Evolutionary conservation across 2,329 filamentous ascomycete genomes (phyloP).

Genomic region (Ophiognomonia clavigignenti-juglandacearum): DNA sequence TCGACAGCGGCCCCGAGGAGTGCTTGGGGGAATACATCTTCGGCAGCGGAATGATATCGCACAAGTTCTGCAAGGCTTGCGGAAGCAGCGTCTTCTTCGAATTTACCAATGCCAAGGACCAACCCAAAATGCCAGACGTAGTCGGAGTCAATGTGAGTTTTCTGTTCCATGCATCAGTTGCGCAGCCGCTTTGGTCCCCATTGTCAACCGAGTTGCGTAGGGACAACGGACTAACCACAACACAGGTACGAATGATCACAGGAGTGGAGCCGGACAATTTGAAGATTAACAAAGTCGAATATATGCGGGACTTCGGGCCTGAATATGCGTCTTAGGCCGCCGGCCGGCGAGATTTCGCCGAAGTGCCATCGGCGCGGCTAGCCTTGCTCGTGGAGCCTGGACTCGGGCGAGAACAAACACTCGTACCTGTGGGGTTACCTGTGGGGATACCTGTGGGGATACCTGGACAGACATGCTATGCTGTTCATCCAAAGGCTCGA

Average conservation of each 20-base stretch:
- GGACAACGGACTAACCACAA: background rate
- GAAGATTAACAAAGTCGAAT: background rate
- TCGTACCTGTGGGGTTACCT: too few relatives aligned
- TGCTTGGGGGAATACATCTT: conserved; percentile 3
- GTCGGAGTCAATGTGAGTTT: background rate
- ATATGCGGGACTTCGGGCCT: background rate
- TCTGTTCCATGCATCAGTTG: background rate
- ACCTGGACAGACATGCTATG: too few relatives aligned
- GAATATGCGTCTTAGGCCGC: background rate
- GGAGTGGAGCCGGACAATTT: background rate
- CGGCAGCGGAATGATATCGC: conserved; percentile 1
- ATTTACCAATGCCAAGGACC: background rate
- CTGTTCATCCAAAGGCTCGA: too few relatives aligned
- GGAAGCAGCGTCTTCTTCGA: conserved; percentile 11
- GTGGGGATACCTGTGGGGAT: too few relatives aligned
- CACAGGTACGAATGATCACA: background rate
- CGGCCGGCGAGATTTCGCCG: too few relatives aligned
- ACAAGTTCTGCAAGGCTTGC: conserved; percentile 7
- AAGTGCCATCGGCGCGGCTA: too few relatives aligned
- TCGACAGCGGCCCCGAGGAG: background rate
- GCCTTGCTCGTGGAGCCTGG: too few relatives aligned
- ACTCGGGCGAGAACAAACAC: too few relatives aligned
- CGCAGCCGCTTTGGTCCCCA: background rate
- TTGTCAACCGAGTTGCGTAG: too few relatives aligned
- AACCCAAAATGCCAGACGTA: background rate